Conservation (phyloP, 345 rosid species). For the Heritiera fomes region DNA sequence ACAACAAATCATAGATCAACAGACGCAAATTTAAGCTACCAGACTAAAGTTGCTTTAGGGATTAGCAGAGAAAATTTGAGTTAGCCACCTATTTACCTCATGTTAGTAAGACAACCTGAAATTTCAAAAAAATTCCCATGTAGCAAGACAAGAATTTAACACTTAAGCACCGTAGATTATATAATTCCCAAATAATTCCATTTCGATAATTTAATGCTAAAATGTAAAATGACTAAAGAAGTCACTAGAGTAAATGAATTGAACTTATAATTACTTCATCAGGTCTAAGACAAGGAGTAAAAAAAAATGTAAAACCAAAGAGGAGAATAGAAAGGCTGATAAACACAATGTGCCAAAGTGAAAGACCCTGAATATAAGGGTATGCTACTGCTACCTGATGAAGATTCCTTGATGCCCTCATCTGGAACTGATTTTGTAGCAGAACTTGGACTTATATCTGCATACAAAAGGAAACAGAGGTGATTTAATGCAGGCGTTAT, state of each 20-base stretch:
- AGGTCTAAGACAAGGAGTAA: background rate
- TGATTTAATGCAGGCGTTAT: background rate
- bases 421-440: background rate
- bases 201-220: background rate
- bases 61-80: background rate
- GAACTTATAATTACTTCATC: slow-evolving; percentile 1
- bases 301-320: too few species aligned
- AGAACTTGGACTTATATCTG: slow-evolving; percentile 7
- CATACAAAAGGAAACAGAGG: background rate
- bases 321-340: background rate
- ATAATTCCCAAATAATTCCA: background rate
- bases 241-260: background rate
- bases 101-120: background rate
- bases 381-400: background rate
- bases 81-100: background rate
- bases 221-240: slow-evolving; percentile 1
- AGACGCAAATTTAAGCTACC: background rate
- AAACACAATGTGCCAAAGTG: background rate
- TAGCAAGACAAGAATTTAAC: background rate
- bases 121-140: background rate
- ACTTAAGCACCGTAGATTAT: background rate
- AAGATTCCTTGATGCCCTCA: slow-evolving; percentile 8
- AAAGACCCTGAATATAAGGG: background rate
- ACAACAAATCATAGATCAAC: background rate
- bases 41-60: background rate